Conservation (phyloP, 2,329 filamentous ascomycete species). For the Setomelanomma holmii region DNA sequence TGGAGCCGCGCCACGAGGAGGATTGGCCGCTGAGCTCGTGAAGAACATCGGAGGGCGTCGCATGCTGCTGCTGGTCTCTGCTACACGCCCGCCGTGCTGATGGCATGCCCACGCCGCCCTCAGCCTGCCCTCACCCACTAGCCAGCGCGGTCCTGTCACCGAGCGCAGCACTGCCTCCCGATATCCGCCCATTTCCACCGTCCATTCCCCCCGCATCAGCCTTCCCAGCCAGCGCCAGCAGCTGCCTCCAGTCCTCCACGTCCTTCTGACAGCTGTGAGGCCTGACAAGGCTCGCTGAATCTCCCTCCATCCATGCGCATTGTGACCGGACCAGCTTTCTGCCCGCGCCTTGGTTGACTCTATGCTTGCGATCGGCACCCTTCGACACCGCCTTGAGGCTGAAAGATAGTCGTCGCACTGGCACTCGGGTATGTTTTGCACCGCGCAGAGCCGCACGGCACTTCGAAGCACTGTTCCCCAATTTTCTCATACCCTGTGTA, state of each 20-base stretch:
- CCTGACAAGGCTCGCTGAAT: conserved; percentile 12
- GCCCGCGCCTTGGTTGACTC: conserved; percentile 30
- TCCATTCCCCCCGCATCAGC: conserved; percentile 24
- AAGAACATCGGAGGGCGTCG: neutral
- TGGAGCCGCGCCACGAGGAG: conserved; percentile 15
- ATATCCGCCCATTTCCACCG: neutral
- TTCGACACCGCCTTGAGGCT: conserved; percentile 48
- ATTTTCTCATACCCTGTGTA: conserved; percentile 10
- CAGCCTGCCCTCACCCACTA: neutral
- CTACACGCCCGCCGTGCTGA: neutral
- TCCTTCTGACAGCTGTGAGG: conserved; percentile 9
- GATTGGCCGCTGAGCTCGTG: conserved; percentile 8
- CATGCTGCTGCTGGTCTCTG: neutral
- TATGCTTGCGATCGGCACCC: conserved; percentile 39
- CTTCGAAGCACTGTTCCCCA: conserved; percentile 18
- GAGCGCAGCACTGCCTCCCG: neutral
- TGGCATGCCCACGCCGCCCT: neutral
- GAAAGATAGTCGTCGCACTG: conserved; percentile 46
- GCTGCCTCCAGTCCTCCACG: conserved; percentile 7
- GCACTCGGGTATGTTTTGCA: conserved; percentile 46
- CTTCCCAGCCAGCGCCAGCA: conserved; percentile 17
- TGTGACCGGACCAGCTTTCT: conserved; percentile 15
- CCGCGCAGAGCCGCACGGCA: conserved; percentile 45
- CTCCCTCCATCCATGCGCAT: conserved; percentile 14
- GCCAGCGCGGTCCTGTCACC: neutral